These are phyloP conservation scores for Xanthoceras sorbifolium DNA, from an alignment of 345 rosid species.

Conservation along the genomic window DNA sequence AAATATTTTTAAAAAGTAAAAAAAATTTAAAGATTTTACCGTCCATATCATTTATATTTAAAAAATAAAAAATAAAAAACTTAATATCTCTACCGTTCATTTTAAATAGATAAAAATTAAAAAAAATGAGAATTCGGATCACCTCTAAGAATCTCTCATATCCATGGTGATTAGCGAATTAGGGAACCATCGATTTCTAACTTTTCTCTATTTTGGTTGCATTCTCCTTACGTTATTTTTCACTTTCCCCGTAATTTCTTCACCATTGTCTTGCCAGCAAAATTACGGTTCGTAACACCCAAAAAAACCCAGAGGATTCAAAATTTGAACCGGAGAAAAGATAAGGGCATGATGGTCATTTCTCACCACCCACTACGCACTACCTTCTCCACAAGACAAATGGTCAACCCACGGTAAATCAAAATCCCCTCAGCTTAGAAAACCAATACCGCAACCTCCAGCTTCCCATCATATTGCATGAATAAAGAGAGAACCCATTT, in stretches of 20 bases:
- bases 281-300: background rate
- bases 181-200: too few species aligned
- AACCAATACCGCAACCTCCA: constrained; percentile 21
- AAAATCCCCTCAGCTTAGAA: constrained; percentile 15
- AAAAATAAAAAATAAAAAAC: too few species aligned
- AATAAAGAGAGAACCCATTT: constrained; percentile 21
- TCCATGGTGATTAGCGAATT: too few species aligned
- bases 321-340: background rate
- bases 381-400: constrained; percentile 42
- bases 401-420: constrained; percentile 43
- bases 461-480: constrained; percentile 18
- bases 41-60: too few species aligned
- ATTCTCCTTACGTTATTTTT: constrained; percentile 14
- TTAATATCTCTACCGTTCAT: too few species aligned
- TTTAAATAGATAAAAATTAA: too few species aligned
- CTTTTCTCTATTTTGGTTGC: too few species aligned
- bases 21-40: too few species aligned
- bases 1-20: too few species aligned
- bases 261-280: background rate
- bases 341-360: constrained; percentile 32
- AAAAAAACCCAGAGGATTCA: background rate
- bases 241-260: background rate
- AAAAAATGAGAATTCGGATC: too few species aligned
- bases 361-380: accelerated
- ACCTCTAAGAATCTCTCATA: too few species aligned